phyloP scores from a whole-genome alignment of 441 rosid species.

The Populus hybrid region DNA sequence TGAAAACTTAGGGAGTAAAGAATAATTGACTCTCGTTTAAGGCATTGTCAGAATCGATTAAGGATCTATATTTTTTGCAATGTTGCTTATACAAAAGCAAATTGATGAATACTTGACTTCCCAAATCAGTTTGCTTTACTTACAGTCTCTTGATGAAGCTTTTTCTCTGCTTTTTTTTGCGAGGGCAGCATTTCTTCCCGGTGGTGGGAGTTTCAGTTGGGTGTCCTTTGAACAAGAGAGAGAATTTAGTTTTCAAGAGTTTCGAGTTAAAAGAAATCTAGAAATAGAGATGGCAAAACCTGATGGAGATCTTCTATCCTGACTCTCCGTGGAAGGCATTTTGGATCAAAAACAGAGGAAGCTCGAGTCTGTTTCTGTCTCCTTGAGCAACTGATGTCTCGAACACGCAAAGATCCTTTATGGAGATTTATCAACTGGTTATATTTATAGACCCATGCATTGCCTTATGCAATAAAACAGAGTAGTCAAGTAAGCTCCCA shows the following conservation, averaged over 20 bases:
- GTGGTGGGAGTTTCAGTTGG: constrained; percentile 33
- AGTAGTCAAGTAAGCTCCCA: not conserved
- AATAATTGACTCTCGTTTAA: not conserved
- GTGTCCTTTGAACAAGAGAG: constrained; percentile 27
- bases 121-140: constrained; percentile 3
- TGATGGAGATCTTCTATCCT: constrained; percentile 31
- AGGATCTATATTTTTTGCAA: not conserved
- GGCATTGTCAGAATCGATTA: not conserved
- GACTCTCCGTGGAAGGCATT: constrained; percentile 34
- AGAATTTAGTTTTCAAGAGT: constrained; percentile 8
- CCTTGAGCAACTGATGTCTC: not conserved
- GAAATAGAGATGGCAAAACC: constrained; percentile 23
- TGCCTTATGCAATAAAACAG: not conserved
- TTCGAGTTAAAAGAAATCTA: not conserved
- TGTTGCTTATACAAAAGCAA: not conserved
- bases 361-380: not conserved
- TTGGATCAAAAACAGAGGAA: not conserved
- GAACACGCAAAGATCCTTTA: not conserved
- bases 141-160: constrained; percentile 66
- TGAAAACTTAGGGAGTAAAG: not conserved
- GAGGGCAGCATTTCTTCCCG: constrained; percentile 28
- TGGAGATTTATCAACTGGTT: not conserved
- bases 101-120: not conserved
- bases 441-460: constrained; percentile 2
- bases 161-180: constrained; percentile 45